Evolutionary conservation across 306 rosid genomes (phyloP), one percentile per base, ranked within the genome.

Genomic region (Sophora flavescens): DNA sequence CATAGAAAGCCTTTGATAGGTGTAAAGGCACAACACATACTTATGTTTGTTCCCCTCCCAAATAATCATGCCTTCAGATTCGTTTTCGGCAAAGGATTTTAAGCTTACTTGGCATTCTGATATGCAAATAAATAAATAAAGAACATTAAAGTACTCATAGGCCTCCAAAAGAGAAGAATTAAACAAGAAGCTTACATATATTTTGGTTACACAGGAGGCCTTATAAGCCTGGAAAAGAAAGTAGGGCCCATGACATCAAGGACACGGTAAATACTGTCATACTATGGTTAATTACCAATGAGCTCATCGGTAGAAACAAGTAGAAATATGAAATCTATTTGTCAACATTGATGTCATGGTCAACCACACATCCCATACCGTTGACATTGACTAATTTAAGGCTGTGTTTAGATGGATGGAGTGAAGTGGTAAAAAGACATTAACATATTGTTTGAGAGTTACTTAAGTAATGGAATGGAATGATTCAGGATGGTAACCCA

Each of bases 101-200:
- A 68, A 18, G 76, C 22, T 68, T 18, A 48, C 38, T 53, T 10
- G 9, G 18, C 54, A 54, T 78, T 50, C 63, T 63, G 16, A 8
- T 59, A 33, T 8, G 6, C 64, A 33, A 60, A 48, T 3, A 22
- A 18, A n/a, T 18, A 14, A 32, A 56, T 8, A 39, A 11, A 22
- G 3, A 56, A 18, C 61, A 15, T 5, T 15, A 53, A 66, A n/a
- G n/a, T n/a, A 28, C 26, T 73, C 68, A 76, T 2, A 2, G 47
- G 12, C 32, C 8, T 36, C 52, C 17, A 68, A 68, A 33, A 58
- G 47, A 30, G 63, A 50, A 68, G 38, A 48, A 45, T 9, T 50
- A 57, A 57, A 51, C 45, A 68, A 48, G 15, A 68, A 48, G n/a
- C 42, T 18, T 12, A 6, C 0, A 17, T 36, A 16, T 18, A 0